Evolutionary conservation across 768 basidiomycete genomes (phyloP).

Genomic region (Boletus eberwhitei): DNA sequence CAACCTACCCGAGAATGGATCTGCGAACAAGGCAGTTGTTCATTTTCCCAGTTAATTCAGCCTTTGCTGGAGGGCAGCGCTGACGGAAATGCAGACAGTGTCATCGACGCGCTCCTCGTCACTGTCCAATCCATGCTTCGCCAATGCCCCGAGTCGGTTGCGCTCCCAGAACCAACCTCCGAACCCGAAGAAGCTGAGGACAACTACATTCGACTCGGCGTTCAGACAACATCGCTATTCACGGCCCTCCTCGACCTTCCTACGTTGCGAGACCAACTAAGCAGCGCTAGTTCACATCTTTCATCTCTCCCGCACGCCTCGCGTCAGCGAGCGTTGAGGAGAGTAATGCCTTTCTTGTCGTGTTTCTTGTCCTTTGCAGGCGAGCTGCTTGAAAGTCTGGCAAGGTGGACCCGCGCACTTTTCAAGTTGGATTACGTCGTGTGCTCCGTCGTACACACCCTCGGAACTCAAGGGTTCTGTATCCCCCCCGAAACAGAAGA

Average conservation of each 20-base stretch:
- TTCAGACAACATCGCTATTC: constrained; percentile 41
- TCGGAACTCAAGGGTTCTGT: constrained; percentile 90
- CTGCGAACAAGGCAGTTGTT: constrained; percentile 25
- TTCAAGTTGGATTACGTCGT: constrained; percentile 85
- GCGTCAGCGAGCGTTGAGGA: constrained; percentile 36
- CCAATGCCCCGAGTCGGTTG: constrained; percentile 31
- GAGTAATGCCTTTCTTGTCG: constrained; percentile 73
- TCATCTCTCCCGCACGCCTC: constrained; percentile 31
- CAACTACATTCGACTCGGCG: constrained; percentile 51
- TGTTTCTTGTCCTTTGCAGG: constrained; percentile 56
- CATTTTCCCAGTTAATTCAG: constrained; percentile 9
- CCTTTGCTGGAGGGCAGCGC: background rate
- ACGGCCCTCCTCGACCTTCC: constrained; percentile 49
- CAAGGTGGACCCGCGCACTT: constrained; percentile 67
- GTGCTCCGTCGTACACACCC: constrained; percentile 64
- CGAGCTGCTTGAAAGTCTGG: constrained; percentile 53
- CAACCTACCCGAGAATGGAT: constrained; percentile 30
- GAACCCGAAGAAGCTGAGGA: constrained; percentile 36
- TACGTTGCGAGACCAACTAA: constrained; percentile 40
- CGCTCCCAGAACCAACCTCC: constrained; percentile 1
- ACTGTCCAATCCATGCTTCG: constrained; percentile 59
- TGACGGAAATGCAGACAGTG: constrained; percentile 29
- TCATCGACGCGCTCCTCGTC: constrained; percentile 65
- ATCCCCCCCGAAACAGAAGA: constrained; percentile 76
- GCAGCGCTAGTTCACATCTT: constrained; percentile 39